Evolutionary conservation across 2,329 filamentous ascomycete species (phyloP), one percentile per base, ranked within the genome.

Genomic region (Apiospora marii): DNA sequence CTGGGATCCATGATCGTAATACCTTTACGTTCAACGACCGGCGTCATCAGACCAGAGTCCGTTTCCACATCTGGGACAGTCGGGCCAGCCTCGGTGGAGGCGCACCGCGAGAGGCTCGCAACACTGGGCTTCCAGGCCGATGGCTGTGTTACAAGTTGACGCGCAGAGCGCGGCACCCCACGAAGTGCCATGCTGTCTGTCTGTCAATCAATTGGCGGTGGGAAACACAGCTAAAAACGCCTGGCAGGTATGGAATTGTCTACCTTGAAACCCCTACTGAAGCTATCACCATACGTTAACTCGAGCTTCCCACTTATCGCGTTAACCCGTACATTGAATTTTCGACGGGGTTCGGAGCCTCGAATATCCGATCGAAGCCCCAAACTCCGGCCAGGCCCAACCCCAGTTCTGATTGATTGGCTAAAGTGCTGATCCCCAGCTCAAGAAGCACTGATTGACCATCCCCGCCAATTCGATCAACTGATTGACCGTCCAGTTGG

Each of bases 31-130:
- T 74, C 75, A 5, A 81, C 76, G 48, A 81, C 74, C 30, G 87
- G 84, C 24, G 83, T 81, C 48, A 78, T 77, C 76, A 90, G 84
- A 44, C 87, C 85, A 70, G 88, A 89, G 46, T 85, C 83, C 51
- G 81, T 75, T 77, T 90, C 88, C 73, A 90, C 83, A 73, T 90
- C 88, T 67, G 80, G 77, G 53, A 88, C 80, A 48, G 77, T 79
- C 14, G 83, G 77, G 58, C 73, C 69, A 73, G 72, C 68, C 22
- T 73, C 80, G 75, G 84, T 86, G n/a, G 87, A 88, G 72, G 83
- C 83, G 78, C 84, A 87, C 80, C 86, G 82, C 73, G 81, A 80
- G 69, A 80, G 64, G 46, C 71, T 73, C 3, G 75, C 48, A 48
- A 75, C 64, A 67, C 72, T 74, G 53, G 79, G 74, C 72, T 76